Base-by-base conservation (phyloP, 805 yeast genomes). In the Ogataea minuta region DNA sequence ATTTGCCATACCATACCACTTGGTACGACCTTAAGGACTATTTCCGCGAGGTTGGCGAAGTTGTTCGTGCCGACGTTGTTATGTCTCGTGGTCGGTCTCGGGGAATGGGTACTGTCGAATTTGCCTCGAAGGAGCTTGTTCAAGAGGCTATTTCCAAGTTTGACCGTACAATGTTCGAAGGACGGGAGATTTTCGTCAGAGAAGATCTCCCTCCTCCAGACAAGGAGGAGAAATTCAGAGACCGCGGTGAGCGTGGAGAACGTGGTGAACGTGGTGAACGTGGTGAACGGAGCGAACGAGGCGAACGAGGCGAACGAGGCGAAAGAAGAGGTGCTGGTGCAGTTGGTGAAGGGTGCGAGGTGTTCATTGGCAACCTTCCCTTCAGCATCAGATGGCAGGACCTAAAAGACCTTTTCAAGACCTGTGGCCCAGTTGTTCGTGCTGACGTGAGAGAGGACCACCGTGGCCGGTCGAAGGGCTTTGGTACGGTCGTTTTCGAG, bases 31-130 rank as follows among this genome's bases (percentile, higher is more conserved):
- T 84, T 36, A 76, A 76, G 54, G 79, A 70, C 12, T 69, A 74
- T 46, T 84, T 84, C 60, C 63, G 69, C n/a, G 63, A 62, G 19
- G 73, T 74, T 27, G 89, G 89, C 30, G 74, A 71, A 20, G 83
- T 89, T 38, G 71, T 81, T 14, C 75, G 86, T 48, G 95, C 96
- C 3, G 96, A 89, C 60, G 81, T 90, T 37, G 82, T 88, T 31
- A 79, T 81, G 2, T 72, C 77, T 45, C 77, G 81, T 51, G 95
- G 95, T 41, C 83, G 83, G 54, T 82, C 88, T 56, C 72, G 91
- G 64, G 95, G 95, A 46, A 84, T 83, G 91, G 91, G 90, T 28
- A 86, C 95, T 16, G 96, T 89, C 28, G 96, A 89, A 62, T 90
- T 82, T 54, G 68, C 78, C 9, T 68, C 68, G 42, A 70, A 71